phyloP scores from a whole-genome alignment of 192 early-diverging fungal species.

The Podila horticola region DNA sequence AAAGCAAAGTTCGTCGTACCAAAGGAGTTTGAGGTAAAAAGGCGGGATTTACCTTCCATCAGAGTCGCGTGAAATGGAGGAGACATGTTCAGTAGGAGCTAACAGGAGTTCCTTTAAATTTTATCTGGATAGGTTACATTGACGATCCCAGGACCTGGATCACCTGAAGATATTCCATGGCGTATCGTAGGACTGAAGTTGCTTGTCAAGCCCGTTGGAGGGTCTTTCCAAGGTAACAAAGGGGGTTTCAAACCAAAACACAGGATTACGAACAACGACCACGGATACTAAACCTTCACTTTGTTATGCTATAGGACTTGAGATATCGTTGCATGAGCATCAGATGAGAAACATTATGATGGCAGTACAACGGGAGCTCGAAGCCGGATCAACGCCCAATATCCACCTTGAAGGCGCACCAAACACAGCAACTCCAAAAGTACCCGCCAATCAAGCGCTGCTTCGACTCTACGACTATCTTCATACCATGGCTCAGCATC shows the following conservation, averaged over 20 bases:
- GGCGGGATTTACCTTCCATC: not conserved
- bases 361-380: slow-evolving; percentile 59
- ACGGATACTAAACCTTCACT: not conserved
- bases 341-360: slow-evolving; percentile 61
- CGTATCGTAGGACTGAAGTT: slow-evolving; percentile 76
- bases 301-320: slow-evolving; percentile 45
- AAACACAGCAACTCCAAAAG: not conserved
- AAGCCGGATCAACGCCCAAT: slow-evolving; percentile 9
- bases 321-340: slow-evolving; percentile 61
- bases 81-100: no score
- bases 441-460: slow-evolving; percentile 65
- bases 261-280: not conserved
- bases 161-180: slow-evolving; percentile 65
- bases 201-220: slow-evolving; percentile 66
- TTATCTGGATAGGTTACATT: not conserved
- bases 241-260: not conserved
- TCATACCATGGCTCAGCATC: slow-evolving; percentile 70
- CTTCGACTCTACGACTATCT: slow-evolving; percentile 81
- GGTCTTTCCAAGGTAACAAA: slow-evolving; percentile 50
- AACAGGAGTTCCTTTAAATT: no score
- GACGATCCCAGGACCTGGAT: slow-evolving; percentile 53
- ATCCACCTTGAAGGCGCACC: not conserved
- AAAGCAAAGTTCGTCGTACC: slow-evolving; percentile 77
- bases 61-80: no score
- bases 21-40: slow-evolving; percentile 74